A percentile compares a stretch with the other conserved stretches of the same genome.
Conservation (phyloP, 768 basidiomycete species). For the Podaxis sp. region DNA sequence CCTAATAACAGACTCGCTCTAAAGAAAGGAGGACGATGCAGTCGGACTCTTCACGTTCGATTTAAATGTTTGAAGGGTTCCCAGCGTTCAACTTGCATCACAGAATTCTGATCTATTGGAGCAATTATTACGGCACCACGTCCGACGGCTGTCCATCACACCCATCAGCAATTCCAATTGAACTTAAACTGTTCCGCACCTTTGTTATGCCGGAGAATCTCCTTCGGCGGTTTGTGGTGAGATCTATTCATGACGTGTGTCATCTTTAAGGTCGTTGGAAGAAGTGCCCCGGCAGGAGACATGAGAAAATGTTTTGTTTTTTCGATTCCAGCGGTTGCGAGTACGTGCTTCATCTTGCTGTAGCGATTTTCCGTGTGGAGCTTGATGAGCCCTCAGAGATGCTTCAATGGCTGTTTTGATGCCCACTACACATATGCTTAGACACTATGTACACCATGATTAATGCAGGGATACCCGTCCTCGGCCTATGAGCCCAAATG, state of each 20-base stretch:
- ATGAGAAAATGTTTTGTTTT: conserved; percentile 3
- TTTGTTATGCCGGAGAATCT: neutral
- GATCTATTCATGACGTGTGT: conserved; percentile 6
- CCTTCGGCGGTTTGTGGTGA: neutral
- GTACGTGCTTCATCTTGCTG: neutral
- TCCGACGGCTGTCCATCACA: conserved; percentile 1
- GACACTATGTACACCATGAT: conserved; percentile 3
- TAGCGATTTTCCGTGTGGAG: neutral
- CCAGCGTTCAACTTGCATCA: neutral
- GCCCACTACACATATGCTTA: neutral
- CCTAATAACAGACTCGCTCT: neutral
- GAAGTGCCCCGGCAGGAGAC: conserved; percentile 1
- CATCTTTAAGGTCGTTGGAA: neutral
- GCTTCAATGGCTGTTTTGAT: neutral
- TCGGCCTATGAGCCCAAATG: neutral
- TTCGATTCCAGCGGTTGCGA: conserved; percentile 3
- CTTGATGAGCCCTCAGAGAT: neutral
- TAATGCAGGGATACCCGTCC: conserved; percentile 2
- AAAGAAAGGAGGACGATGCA: conserved; percentile 2
- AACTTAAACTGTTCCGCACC: neutral
- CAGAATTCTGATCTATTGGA: conserved; percentile 8
- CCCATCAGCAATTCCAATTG: conserved; percentile 8
- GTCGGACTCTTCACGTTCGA: conserved; percentile 11
- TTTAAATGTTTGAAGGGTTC: neutral
- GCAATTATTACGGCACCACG: conserved; percentile 14